Evolutionary conservation across 2,329 filamentous ascomycete species (phyloP).

Genomic region (Harringtonia lauricola): DNA sequence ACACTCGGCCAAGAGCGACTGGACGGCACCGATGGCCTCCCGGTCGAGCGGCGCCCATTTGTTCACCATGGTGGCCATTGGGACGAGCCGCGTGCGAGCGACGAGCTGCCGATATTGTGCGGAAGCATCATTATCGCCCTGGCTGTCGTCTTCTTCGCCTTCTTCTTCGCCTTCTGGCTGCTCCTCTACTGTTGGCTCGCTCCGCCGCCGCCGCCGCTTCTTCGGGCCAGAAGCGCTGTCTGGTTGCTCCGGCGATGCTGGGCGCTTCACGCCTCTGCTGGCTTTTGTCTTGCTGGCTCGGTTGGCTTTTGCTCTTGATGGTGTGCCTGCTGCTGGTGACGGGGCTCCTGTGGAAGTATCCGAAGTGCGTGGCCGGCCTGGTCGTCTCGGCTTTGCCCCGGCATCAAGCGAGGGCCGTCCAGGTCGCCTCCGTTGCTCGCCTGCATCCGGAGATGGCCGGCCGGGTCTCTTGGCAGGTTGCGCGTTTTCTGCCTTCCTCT

Average conservation of each 20-base stretch:
- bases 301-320: not conserved
- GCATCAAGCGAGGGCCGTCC: not conserved
- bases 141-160: not conserved
- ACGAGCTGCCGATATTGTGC: constrained; percentile 37
- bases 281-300: not conserved
- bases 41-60: constrained; percentile 53
- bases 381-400: not conserved
- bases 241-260: too few species aligned
- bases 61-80: constrained; percentile 53
- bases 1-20: constrained; percentile 43
- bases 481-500: not conserved
- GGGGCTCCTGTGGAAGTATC: not conserved
- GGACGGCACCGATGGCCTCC: constrained; percentile 43
- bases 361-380: not conserved
- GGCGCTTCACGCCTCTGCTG: not conserved
- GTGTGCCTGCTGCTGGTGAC: not conserved
- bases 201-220: not conserved
- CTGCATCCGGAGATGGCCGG: not conserved
- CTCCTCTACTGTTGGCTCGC: not conserved
- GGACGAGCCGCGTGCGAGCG: constrained; percentile 39
- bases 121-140: not conserved
- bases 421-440: not conserved
- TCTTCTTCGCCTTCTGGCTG: not conserved
- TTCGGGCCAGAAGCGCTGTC: too few species aligned
- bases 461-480: not conserved